phyloP scores from a whole-genome alignment of 306 rosid genomes.

The Pueraria montana region DNA sequence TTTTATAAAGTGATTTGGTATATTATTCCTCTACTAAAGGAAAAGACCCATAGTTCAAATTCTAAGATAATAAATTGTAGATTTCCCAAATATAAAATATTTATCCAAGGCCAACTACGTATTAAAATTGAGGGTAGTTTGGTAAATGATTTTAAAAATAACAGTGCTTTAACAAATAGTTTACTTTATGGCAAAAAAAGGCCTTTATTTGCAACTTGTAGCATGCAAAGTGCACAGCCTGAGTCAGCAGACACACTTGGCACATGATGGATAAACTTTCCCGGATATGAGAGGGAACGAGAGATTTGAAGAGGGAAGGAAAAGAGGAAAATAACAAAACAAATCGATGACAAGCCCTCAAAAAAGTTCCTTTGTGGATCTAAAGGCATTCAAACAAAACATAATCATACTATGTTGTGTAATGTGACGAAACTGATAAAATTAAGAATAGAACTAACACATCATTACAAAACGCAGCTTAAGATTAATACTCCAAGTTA shows the following conservation, averaged over 20 bases:
- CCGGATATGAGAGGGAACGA: not conserved
- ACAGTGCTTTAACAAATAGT: no score
- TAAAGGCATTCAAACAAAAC: slow-evolving; percentile 16
- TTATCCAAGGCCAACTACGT: no score
- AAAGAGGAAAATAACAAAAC: slow-evolving; percentile 40
- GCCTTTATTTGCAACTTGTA: not conserved
- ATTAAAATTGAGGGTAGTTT: no score
- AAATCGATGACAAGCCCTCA: slow-evolving; percentile 17
- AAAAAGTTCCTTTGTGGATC: slow-evolving; percentile 39
- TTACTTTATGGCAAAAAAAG: no score
- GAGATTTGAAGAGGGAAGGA: not conserved
- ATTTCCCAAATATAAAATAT: no score
- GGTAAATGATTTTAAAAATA: no score
- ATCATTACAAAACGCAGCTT: not conserved
- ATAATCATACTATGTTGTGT: slow-evolving; percentile 19
- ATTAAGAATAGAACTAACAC: slow-evolving; percentile 1
- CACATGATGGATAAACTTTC: slow-evolving; percentile 3
- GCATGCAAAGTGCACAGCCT: not conserved
- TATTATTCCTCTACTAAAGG: no score
- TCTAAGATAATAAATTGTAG: no score
- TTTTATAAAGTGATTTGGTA: no score
- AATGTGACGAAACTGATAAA: not conserved
- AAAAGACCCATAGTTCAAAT: no score
- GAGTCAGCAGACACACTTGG: not conserved
- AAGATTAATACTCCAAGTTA: slow-evolving; percentile 26